Evolutionary conservation across 2,329 filamentous ascomycete genomes (phyloP).

Genomic region (Scopulariopsis brevicaulis): DNA sequence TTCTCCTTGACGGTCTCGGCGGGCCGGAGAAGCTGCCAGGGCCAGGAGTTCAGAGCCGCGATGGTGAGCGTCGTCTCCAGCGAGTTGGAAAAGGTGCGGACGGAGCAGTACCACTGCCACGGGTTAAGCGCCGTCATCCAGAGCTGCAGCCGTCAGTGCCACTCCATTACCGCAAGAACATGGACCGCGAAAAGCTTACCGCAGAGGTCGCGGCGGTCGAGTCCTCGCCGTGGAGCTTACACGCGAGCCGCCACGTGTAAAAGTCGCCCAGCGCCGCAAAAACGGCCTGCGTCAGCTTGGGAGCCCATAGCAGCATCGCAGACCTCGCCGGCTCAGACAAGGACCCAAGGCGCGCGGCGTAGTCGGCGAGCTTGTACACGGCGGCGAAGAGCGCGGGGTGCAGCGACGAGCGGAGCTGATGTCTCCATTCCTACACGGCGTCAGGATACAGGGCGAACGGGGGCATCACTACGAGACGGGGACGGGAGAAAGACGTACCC

Average conservation of each 20-base stretch:
- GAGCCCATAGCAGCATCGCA: conserved; percentile 58
- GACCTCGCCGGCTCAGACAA: conserved; percentile 29
- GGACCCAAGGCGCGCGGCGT: conserved; percentile 20
- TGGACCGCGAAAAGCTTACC: conserved; percentile 9
- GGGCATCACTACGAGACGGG: not conserved
- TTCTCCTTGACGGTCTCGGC: conserved; percentile 23
- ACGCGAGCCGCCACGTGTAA: conserved; percentile 76
- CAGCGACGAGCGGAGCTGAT: conserved; percentile 77
- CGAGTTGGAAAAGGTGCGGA: conserved; percentile 87
- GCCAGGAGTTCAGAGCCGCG: conserved; percentile 71
- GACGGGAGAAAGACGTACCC: conserved; percentile 47
- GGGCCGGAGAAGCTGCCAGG: conserved; percentile 59
- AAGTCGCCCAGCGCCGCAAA: conserved; percentile 73
- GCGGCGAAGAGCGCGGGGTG: conserved; percentile 80
- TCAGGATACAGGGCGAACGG: conserved; percentile 6
- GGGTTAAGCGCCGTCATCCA: conserved; percentile 63
- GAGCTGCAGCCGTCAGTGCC: conserved; percentile 33
- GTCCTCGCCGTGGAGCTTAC: conserved; percentile 55
- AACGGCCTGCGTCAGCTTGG: conserved; percentile 64
- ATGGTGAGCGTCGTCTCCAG: conserved; percentile 83
- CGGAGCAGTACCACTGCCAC: conserved; percentile 96
- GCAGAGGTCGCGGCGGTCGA: conserved; percentile 15
- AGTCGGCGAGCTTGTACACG: conserved; percentile 55
- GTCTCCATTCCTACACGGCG: conserved; percentile 72
- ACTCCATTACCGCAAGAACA: not conserved